Percentiles rank a stretch among this genome's conserved stretches.
phyloP scores from a whole-genome alignment of 305 asterid species.

The Striga hermonthica region DNA sequence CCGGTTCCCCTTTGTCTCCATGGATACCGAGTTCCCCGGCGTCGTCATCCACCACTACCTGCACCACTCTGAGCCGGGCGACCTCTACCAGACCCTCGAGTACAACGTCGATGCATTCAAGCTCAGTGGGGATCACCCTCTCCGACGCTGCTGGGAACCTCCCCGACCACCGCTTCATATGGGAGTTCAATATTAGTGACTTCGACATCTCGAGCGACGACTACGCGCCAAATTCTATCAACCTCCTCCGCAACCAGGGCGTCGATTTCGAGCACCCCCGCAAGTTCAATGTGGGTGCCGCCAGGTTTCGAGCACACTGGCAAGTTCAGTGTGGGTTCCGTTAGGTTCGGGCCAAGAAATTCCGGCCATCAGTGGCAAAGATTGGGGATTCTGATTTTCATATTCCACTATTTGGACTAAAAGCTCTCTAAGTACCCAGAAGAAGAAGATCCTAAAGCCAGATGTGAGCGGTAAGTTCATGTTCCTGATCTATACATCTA shows the following conservation, averaged over 20 bases:
- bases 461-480: too few relatives aligned
- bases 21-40: conserved; percentile 15
- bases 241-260: conserved; percentile 68
- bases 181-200: conserved; percentile 82
- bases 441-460: too few relatives aligned
- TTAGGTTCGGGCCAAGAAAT: too few relatives aligned
- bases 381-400: too few relatives aligned
- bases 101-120: conserved; percentile 28
- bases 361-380: too few relatives aligned
- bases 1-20: conserved; percentile 7
- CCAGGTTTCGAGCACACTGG: conserved; percentile 55
- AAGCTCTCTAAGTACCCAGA: too few relatives aligned
- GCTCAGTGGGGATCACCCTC: conserved; percentile 71
- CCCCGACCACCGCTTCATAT: conserved; percentile 50
- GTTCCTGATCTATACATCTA: too few relatives aligned
- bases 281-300: conserved; percentile 36
- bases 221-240: conserved; percentile 57
- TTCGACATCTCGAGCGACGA: conserved; percentile 54
- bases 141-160: conserved; percentile 58
- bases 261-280: conserved; percentile 43
- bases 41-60: conserved; percentile 44
- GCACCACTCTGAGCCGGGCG: conserved; percentile 35
- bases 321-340: too few relatives aligned
- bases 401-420: too few relatives aligned
- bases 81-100: conserved; percentile 53